Evolutionary conservation across 306 rosid species (phyloP).

Genomic region (Lotus japonicus): DNA sequence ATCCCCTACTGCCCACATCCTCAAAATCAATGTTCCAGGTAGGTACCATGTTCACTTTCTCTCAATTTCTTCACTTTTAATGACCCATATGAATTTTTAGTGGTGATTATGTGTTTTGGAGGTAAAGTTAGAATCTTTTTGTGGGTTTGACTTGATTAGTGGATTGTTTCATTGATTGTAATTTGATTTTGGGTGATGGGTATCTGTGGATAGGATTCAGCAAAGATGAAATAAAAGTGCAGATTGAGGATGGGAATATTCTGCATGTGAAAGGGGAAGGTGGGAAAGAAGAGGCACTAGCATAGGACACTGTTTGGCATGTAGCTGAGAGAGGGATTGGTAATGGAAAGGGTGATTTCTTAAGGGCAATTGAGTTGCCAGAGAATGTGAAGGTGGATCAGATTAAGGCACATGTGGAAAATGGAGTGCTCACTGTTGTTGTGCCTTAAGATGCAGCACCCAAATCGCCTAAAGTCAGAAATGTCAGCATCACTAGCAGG

Average conservation of each 20-base stretch:
- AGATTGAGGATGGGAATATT: slow-evolving; percentile 64
- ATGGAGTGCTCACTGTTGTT: slow-evolving; percentile 66
- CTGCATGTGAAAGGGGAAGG: slow-evolving; percentile 54
- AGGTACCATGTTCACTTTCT: slow-evolving; percentile 32
- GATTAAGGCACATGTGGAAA: slow-evolving; percentile 67
- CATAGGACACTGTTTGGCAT: slow-evolving; percentile 53
- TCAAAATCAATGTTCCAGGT: slow-evolving; percentile 81
- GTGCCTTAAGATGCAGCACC: slow-evolving; percentile 57
- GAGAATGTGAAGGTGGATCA: slow-evolving; percentile 68
- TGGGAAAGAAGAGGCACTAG: slow-evolving; percentile 40
- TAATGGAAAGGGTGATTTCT: slow-evolving; percentile 47
- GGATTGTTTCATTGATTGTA: not conserved
- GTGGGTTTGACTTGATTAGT: not conserved
- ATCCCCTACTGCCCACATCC: slow-evolving; percentile 54
- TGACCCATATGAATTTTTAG: not conserved
- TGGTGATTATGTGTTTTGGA: not conserved
- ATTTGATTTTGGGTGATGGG: not conserved
- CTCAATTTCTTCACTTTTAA: not conserved
- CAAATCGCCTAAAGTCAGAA: slow-evolving; percentile 42
- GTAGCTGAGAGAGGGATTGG: slow-evolving; percentile 55
- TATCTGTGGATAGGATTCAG: slow-evolving; percentile 38
- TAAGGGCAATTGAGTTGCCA: slow-evolving; percentile 64
- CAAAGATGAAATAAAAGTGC: slow-evolving; percentile 66
- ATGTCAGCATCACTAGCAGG: slow-evolving; percentile 62
- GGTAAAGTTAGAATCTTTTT: not conserved